Conservation (phyloP, 2,329 filamentous ascomycete species). For the Claviceps sorghi region DNA sequence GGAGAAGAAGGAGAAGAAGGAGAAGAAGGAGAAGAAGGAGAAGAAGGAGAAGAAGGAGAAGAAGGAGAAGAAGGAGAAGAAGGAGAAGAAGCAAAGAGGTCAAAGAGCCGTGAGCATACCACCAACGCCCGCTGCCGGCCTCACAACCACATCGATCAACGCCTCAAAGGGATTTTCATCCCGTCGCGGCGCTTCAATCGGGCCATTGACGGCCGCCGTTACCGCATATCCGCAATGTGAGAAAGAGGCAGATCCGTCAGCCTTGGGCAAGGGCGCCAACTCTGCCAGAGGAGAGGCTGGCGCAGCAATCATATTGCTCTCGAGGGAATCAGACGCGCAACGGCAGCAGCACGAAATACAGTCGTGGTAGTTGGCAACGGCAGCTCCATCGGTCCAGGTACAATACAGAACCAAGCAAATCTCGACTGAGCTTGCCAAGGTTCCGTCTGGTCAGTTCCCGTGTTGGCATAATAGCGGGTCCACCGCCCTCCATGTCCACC, state of each 20-base stretch:
- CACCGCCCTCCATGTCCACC: too few relatives aligned
- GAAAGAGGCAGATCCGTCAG: conserved; percentile 70
- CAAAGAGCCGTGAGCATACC: conserved; percentile 32
- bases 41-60: too few relatives aligned
- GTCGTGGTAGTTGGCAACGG: not conserved
- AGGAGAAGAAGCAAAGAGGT: too few relatives aligned
- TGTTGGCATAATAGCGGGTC: not conserved
- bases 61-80: too few relatives aligned
- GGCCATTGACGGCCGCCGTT: conserved; percentile 78
- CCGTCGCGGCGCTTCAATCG: conserved; percentile 73
- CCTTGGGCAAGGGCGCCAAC: conserved; percentile 48
- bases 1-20: not conserved
- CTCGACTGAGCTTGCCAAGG: not conserved
- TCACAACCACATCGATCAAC: conserved; percentile 74
- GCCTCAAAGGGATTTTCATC: conserved; percentile 91
- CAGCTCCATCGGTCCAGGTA: not conserved
- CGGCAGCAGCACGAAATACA: not conserved
- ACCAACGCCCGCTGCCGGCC: conserved; percentile 72
- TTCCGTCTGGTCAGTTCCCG: not conserved
- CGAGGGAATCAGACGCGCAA: too few relatives aligned
- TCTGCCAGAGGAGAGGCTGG: conserved; percentile 34
- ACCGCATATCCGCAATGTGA: conserved; percentile 64
- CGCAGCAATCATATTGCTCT: conserved; percentile 31
- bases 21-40: not conserved
- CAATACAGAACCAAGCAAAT: not conserved